phyloP scores from a whole-genome alignment of 805 yeast species.

The Pichia californica region DNA sequence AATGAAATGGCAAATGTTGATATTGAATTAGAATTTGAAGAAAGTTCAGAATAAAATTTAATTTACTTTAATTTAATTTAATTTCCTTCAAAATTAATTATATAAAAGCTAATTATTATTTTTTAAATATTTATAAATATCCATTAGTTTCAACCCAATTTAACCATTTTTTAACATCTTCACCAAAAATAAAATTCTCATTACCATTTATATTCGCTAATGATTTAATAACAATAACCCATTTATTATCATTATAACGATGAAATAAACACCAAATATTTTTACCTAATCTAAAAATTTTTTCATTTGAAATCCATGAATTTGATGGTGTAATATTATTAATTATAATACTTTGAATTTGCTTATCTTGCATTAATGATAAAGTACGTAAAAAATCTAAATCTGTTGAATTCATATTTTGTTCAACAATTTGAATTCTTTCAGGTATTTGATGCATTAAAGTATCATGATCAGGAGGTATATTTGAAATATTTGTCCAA shows the following conservation, averaged over 20 bases:
- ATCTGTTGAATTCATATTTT: not conserved
- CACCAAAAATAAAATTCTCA: slow-evolving; percentile 18
- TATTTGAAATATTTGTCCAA: slow-evolving; percentile 25
- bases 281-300: slow-evolving; percentile 20
- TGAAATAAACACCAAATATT: slow-evolving; percentile 25
- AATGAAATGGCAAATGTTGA: not conserved
- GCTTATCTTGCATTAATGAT: slow-evolving; percentile 7
- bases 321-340: not conserved
- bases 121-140: not conserved
- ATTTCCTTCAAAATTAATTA: too few relatives aligned
- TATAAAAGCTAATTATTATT: too few relatives aligned
- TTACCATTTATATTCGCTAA: slow-evolving; percentile 15
- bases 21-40: not conserved
- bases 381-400: not conserved
- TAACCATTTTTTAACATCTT: slow-evolving; percentile 22
- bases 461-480: slow-evolving; percentile 16
- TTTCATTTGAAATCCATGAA: slow-evolving; percentile 12
- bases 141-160: slow-evolving; percentile 6
- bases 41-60: too few relatives aligned
- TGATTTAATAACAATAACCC: slow-evolving; percentile 18
- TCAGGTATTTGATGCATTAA: slow-evolving; percentile 8
- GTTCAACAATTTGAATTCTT: not conserved
- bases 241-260: slow-evolving; percentile 9
- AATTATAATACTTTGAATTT: slow-evolving; percentile 1
- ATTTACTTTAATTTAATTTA: too few relatives aligned